Evolutionary conservation across 2,329 filamentous ascomycete species (phyloP).

Genomic region (Aspergillus melleus): DNA sequence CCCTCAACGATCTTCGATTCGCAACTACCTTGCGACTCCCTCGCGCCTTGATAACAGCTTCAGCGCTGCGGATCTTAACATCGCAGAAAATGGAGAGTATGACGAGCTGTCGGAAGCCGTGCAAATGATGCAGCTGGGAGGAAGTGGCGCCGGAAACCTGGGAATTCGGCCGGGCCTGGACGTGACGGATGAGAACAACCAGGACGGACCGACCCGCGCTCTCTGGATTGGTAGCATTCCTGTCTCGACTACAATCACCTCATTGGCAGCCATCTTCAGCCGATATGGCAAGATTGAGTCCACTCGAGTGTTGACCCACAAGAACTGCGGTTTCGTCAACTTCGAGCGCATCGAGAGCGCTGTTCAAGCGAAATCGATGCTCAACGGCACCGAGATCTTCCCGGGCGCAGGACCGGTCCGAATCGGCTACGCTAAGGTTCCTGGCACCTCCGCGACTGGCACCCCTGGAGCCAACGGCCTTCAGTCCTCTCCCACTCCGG

Average conservation of each 20-base stretch:
- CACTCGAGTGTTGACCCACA: conserved; percentile 90
- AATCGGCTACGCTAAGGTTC: conserved; percentile 97
- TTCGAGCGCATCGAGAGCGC: conserved; percentile 91
- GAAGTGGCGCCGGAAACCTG: conserved; percentile 49
- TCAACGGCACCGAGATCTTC: conserved; percentile 98
- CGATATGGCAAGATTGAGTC: conserved; percentile 89
- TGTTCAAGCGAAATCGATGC: conserved; percentile 78
- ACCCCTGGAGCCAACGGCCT: conserved; percentile 85
- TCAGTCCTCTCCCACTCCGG: conserved; percentile 89
- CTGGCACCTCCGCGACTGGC: conserved; percentile 72
- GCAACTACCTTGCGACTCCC: conserved; percentile 75
- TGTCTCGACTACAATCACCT: conserved; percentile 93
- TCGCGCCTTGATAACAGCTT: conserved; percentile 75
- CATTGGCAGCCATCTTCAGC: conserved; percentile 91
- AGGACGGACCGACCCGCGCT: conserved; percentile 88
- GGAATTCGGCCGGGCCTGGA: conserved; percentile 65
- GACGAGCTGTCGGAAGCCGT: conserved; percentile 80
- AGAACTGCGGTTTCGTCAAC: conserved; percentile 99
- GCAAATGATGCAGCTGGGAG: conserved; percentile 69
- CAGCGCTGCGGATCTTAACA: conserved; percentile 70
- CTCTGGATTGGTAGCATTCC: conserved; percentile 98
- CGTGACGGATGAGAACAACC: conserved; percentile 71
- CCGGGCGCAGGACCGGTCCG: conserved; percentile 90
- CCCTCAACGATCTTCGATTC: conserved; percentile 61
- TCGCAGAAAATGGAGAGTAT: conserved; percentile 74